These are phyloP conservation scores for Tetraselmis chui DNA, from an alignment of 139 green algal genomes.

Conservation along the genomic window DNA sequence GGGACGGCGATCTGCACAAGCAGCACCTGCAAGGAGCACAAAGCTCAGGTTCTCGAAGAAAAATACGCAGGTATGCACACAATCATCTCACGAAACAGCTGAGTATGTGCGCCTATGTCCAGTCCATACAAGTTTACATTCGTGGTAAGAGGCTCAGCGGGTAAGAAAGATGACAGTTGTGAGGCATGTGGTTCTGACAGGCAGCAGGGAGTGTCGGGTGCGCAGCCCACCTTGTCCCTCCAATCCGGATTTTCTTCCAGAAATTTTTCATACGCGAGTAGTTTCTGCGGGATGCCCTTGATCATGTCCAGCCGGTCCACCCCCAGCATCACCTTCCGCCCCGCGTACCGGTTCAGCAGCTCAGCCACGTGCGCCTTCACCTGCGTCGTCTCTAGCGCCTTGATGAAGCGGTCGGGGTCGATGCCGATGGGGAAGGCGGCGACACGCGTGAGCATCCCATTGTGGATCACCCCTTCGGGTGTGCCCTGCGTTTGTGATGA, in stretches of 20 bases:
- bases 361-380: conserved; percentile 84
- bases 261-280: conserved; percentile 99
- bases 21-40: conserved; percentile 68
- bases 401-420: conserved; percentile 90
- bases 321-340: conserved; percentile 88
- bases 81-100: no score
- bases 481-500: no score
- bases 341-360: conserved; percentile 67
- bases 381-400: conserved; percentile 73
- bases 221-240: conserved; percentile 68
- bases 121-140: no score
- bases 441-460: conserved; percentile 75
- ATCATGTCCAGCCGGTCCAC: conserved; percentile 99
- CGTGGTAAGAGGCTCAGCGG: no score
- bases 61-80: no score
- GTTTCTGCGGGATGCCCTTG: conserved; percentile 99
- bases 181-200: no score
- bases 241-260: conserved; percentile 93
- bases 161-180: no score
- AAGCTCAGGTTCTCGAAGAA: no score
- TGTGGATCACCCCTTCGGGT: conserved; percentile 89
- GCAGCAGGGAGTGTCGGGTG: no score
- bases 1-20: conserved; percentile 98
- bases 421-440: conserved; percentile 92
- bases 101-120: no score